A percentile compares a stretch with the other conserved stretches of the same genome.
These are phyloP conservation scores for Pyrenula massariospora DNA, from an alignment of 495 filamentous ascomycete genomes.

Conservation along the genomic window DNA sequence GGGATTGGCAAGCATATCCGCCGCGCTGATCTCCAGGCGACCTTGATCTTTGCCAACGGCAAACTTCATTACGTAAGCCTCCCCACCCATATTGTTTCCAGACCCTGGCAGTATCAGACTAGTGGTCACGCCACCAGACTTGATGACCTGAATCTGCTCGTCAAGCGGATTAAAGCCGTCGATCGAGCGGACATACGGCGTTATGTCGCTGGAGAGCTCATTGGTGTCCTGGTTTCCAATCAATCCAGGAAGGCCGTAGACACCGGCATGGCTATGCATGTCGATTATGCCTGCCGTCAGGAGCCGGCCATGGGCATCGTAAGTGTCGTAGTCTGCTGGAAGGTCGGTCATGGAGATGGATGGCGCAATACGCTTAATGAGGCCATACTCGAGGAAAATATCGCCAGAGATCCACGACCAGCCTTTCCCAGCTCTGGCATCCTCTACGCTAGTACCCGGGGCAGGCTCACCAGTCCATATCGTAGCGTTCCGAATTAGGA, in stretches of 20 bases:
- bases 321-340: not conserved
- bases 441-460: not conserved
- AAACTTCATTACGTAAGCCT: slow-evolving; percentile 53
- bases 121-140: slow-evolving; percentile 56
- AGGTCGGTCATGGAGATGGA: not conserved
- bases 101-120: slow-evolving; percentile 53
- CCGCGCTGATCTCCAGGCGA: not conserved
- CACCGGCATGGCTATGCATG: slow-evolving; percentile 51
- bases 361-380: not conserved
- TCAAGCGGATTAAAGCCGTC: slow-evolving; percentile 44
- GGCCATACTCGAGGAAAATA: not conserved
- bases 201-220: slow-evolving; percentile 24
- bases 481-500: not conserved
- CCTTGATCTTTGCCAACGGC: slow-evolving; percentile 32
- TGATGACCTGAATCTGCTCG: slow-evolving; percentile 46
- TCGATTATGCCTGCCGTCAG: slow-evolving; percentile 55
- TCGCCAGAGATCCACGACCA: not conserved
- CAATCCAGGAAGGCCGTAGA: slow-evolving; percentile 26
- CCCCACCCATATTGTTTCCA: slow-evolving; percentile 56
- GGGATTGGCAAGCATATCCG: slow-evolving; percentile 12
- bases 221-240: slow-evolving; percentile 35
- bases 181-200: slow-evolving; percentile 46
- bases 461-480: not conserved
- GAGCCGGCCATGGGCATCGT: slow-evolving; percentile 28
- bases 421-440: not conserved